Percentiles rank a stretch among this genome's conserved stretches.
Conservation (phyloP, 2,329 filamentous ascomycete genomes). For the Ambrosiella xylebori region DNA sequence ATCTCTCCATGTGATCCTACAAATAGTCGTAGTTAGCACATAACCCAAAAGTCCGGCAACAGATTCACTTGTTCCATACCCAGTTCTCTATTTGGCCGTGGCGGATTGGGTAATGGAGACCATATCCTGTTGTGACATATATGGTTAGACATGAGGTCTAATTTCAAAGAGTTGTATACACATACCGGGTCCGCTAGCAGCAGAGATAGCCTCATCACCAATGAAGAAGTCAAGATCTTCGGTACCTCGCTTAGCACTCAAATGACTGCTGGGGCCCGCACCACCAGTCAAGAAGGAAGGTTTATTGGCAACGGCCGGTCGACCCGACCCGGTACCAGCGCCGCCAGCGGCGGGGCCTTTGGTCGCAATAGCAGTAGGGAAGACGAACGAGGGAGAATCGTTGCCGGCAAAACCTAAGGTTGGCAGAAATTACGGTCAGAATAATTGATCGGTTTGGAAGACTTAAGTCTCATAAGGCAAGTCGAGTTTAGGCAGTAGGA, state of each 20-base stretch:
- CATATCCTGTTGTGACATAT: constrained; percentile 48
- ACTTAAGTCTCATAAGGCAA: neutral
- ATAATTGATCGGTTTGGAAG: neutral
- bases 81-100: constrained; percentile 99
- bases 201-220: constrained; percentile 82
- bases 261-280: constrained; percentile 62
- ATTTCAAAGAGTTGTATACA: constrained; percentile 8
- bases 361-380: constrained; percentile 94
- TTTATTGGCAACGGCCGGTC: constrained; percentile 83
- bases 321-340: constrained; percentile 65
- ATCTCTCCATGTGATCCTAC: constrained; percentile 96
- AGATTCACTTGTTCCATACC: constrained; percentile 36
- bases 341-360: constrained; percentile 59
- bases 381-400: constrained; percentile 97
- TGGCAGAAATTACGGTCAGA: constrained; percentile 12
- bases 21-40: constrained; percentile 8
- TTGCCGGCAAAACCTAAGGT: constrained; percentile 85
- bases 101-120: constrained; percentile 90
- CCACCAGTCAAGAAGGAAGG: constrained; percentile 88
- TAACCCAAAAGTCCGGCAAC: constrained; percentile 18
- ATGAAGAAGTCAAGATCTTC: constrained; percentile 99
- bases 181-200: constrained; percentile 64
- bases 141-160: constrained; percentile 8
- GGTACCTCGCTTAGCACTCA: constrained; percentile 84
- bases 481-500: neutral